Base-by-base conservation (phyloP, 179 eudicot species). In the Carnegiea gigantea region DNA sequence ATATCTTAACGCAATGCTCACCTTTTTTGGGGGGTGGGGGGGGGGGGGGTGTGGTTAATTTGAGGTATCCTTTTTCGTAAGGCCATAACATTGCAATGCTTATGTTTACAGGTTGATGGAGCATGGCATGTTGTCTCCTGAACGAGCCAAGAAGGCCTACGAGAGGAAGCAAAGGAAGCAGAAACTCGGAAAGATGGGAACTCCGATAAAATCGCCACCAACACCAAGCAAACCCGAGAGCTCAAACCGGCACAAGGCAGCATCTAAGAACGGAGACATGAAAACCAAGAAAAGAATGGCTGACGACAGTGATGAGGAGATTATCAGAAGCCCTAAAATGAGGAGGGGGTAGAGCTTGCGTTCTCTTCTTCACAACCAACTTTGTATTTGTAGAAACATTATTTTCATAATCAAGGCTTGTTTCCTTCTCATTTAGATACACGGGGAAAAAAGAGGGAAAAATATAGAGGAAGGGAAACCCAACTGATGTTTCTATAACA, bases 141-240 rank as follows among this genome's bases (percentile, higher is more conserved):
- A 93, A 40, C 90, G 89, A 84, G 89, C 98, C 30, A 93, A 82
- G 82, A 95, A 84, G 84, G 97, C 94, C 24, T 86, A 80, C 44
- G 98, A 92, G 82, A 95, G 90, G 87, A 95, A 95, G 86, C 97
- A 90, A 84, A 86, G 90, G 84, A 93, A 86, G 88, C 94, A 90
- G 82, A 95, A 95, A 87, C 95, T 90, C 76, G 83, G 83, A 8
- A 86, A 90, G 83, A 80, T 76, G 75, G 98, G 98, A 80, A 93
- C 93, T 77, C 98, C 98, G 1, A 79, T 90, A 40, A 93, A 95
- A 84, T 84, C 96, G 40, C 85, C 85, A 1, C 88, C 92, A 26
- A 74, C 87, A 30, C 80, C 84, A 18, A 88, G 87, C 78, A 92
- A 79, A 86, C 89, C 92, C 11, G 93, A 90, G 81, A 93, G 87